Conservation (phyloP, 768 basidiomycete genomes). For the Rhizopogon rudus region DNA sequence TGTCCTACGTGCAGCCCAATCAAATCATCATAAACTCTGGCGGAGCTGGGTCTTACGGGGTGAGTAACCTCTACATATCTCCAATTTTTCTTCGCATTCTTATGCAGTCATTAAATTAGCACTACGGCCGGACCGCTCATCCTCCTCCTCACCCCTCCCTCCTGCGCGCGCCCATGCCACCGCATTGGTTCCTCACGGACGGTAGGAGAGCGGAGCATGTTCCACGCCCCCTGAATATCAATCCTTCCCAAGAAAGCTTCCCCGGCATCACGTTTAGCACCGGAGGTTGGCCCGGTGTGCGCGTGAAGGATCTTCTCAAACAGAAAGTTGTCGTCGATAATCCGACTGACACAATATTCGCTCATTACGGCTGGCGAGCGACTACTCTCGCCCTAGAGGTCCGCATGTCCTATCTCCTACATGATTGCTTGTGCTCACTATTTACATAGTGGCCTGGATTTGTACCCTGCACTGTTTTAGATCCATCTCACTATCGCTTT, state of each 20-base stretch:
- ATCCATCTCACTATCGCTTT: slow-evolving; percentile 12
- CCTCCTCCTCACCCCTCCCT: slow-evolving; percentile 16
- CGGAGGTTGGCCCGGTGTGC: slow-evolving; percentile 14
- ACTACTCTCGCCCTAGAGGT: slow-evolving; percentile 19
- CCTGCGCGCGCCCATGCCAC: slow-evolving; percentile 14
- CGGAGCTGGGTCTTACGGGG: slow-evolving; percentile 6
- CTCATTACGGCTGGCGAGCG: slow-evolving; percentile 13
- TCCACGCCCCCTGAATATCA: slow-evolving; percentile 11
- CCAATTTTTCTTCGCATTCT: background rate
- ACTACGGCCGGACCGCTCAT: slow-evolving; percentile 7
- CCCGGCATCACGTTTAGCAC: slow-evolving; percentile 14
- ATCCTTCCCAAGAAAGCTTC: slow-evolving; percentile 12
- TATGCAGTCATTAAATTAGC: slow-evolving; percentile 2
- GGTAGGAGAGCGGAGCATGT: slow-evolving; percentile 15
- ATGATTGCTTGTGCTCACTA: background rate
- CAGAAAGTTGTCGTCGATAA: slow-evolving; percentile 9
- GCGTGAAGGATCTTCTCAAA: slow-evolving; percentile 11
- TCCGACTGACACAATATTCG: slow-evolving; percentile 14
- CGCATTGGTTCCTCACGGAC: slow-evolving; percentile 8
- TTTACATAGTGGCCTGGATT: slow-evolving; percentile 21
- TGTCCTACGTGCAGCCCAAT: slow-evolving; percentile 8
- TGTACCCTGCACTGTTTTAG: background rate
- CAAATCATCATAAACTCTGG: slow-evolving; percentile 2
- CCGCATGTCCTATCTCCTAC: background rate
- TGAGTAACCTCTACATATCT: background rate